Evolutionary conservation across 169 alveolate genomes (phyloP).

Genomic region (Plasmodium yoelii): DNA sequence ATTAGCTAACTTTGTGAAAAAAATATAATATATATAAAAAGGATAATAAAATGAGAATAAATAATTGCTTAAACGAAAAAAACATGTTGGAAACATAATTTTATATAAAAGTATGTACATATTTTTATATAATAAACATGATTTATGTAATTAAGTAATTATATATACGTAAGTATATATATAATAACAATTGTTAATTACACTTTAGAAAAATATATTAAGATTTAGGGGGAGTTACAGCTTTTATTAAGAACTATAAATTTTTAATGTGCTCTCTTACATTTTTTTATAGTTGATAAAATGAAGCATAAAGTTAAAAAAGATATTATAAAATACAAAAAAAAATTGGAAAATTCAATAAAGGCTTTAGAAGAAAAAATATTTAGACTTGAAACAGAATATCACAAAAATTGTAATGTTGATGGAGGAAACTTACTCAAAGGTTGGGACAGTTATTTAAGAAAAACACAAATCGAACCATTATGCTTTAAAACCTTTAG

Average conservation of each 20-base stretch:
- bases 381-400: constrained; percentile 72
- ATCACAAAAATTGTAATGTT: constrained; percentile 69
- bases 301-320: constrained; percentile 74
- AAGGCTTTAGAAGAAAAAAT: constrained; percentile 74
- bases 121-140: too few species aligned
- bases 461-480: constrained; percentile 60
- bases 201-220: too few species aligned
- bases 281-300: background rate
- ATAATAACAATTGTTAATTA: too few species aligned
- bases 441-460: constrained; percentile 66
- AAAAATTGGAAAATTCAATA: constrained; percentile 65
- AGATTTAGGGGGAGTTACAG: too few species aligned
- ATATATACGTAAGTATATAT: too few species aligned
- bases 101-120: background rate
- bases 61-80: too few species aligned
- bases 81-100: background rate
- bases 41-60: too few species aligned
- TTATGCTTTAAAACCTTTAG: constrained; percentile 61
- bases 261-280: too few species aligned
- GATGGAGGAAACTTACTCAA: constrained; percentile 72
- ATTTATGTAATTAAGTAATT: too few species aligned
- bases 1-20: too few species aligned
- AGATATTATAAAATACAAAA: constrained; percentile 67
- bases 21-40: too few species aligned
- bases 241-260: too few species aligned